Base-by-base conservation (phyloP, 768 basidiomycete genomes). In the Candolleomyces efflorescens region DNA sequence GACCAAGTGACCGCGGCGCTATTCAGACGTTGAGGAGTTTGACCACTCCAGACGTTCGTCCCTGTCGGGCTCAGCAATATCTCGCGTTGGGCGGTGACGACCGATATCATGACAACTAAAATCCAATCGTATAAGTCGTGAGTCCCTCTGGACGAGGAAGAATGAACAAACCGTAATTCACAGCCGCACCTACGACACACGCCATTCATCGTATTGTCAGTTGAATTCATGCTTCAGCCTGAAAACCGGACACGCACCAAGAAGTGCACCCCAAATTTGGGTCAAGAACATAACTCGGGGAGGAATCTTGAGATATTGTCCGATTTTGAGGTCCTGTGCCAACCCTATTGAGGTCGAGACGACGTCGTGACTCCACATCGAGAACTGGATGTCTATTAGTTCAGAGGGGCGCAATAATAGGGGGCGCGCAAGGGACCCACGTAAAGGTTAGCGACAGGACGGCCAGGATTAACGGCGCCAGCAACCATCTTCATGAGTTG, bases 361-460 rank as follows among this genome's bases (percentile, higher is more conserved):
- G 50, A 84, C 79, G 61, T 84, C 83, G 62, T 85, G 83, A 63
- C 83, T 84, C 84, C 84, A 85, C 82, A 84, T 85, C 0, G 82
- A 79, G 69, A 86, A 86, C 83, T 85, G 32, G 18, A 51, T 43
- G n/a, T n/a, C 3, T 11, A 39, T 36, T 18, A 24, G 37, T 22
- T 50, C 24, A 22, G 32, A 5, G 18, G 9, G 23, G 54, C 5
- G 9, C 3, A 15, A 13, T 17, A 44, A 44, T 18, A 18, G 18
- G 1, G 48, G 22, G 37, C 4, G n/a, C 5, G 0, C 38, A 45
- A 17, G 44, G n/a, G 5, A 67, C 76, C 48, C 52, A 86, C 83
- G 64, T 87, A 87, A 58, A 88, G 80, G 67, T 88, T 89, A 1
- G 85, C 86, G 3, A 87, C 82, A 0, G 86, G 85, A 49, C 79